phyloP scores from a whole-genome alignment of 768 basidiomycete species.

The Crucibulum laeve region DNA sequence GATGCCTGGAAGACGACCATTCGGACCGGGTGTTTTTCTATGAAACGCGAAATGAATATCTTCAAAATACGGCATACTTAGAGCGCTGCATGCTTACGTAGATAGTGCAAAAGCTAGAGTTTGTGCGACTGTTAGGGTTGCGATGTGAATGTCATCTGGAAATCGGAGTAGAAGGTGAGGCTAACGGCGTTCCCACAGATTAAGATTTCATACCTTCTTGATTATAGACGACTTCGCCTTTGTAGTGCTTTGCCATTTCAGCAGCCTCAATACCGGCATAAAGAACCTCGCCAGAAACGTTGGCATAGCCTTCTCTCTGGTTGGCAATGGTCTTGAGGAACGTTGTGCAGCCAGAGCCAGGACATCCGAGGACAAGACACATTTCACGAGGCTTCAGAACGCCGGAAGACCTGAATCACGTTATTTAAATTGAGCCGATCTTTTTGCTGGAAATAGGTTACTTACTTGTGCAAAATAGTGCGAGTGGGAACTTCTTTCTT shows the following conservation, averaged over 20 bases:
- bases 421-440: not conserved
- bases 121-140: conserved; percentile 77
- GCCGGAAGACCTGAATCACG: conserved; percentile 49
- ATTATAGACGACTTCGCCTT: conserved; percentile 78
- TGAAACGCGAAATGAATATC: conserved; percentile 4
- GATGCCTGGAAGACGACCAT: conserved; percentile 66
- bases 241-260: conserved; percentile 75
- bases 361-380: conserved; percentile 82
- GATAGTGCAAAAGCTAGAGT: conserved; percentile 70
- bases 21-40: conserved; percentile 68
- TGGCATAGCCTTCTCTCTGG: conserved; percentile 58
- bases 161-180: not conserved
- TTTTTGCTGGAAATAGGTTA: not conserved
- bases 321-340: conserved; percentile 86
- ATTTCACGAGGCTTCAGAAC: conserved; percentile 78
- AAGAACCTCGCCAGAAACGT: conserved; percentile 65
- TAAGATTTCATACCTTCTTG: conserved; percentile 49
- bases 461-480: conserved; percentile 58
- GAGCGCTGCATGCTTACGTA: conserved; percentile 34
- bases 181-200: not conserved
- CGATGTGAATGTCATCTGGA: conserved; percentile 75
- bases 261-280: conserved; percentile 77
- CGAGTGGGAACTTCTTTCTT: conserved; percentile 33
- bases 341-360: conserved; percentile 81
- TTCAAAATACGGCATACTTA: conserved; percentile 1